Evolutionary conservation across 2,329 filamentous ascomycete species (phyloP), one percentile per base, ranked within the genome.

Genomic region (Xylariomycetidae sp.): DNA sequence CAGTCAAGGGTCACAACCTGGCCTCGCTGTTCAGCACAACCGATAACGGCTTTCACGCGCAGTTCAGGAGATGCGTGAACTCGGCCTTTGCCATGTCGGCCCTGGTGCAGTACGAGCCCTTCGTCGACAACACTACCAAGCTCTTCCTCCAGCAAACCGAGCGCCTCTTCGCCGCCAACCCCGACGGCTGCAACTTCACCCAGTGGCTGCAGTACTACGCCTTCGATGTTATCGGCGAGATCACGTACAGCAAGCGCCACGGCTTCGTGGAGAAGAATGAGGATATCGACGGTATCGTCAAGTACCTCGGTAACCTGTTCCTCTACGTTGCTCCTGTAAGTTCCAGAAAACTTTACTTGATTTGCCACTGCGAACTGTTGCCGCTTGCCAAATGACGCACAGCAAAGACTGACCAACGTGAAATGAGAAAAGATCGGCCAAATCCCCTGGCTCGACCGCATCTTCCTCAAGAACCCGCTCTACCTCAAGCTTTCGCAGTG

Each of bases 211-310:
- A 89, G 50, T 88, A 80, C 53, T 88, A 85, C 46, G 85, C 85
- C 0, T 89, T 89, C 49, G 85, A 89, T 51, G 84, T 88, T 11
- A 88, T 88, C 41, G 83, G 83, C 5, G 80, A 85, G 41, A 74
- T 88, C 49, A 88, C 83, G 0, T 88, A 85, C 61, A 80, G 77
- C 54, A 85, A 85, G 54, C 70, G 82, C 0, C 72, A 88, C 37
- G 85, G 85, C 0, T 89, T 89, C 44, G 62, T 89, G 2, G 83
- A 89, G n/a, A n/a, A n/a, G n/a, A n/a, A n/a, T n/a, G n/a, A n/a
- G n/a, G n/a, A n/a, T n/a, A n/a, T 89, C 10, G 82, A 86, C 41
- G 82, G 82, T 1, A 88, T 88, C 32, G 72, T 88, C 4, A 63
- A 58, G 0, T 85, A 84, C 48, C 58, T 87, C 2, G 67, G 66